Evolutionary conservation across 75 land plant genomes (phyloP).

Genomic region (Isoetes taiwanensis): DNA sequence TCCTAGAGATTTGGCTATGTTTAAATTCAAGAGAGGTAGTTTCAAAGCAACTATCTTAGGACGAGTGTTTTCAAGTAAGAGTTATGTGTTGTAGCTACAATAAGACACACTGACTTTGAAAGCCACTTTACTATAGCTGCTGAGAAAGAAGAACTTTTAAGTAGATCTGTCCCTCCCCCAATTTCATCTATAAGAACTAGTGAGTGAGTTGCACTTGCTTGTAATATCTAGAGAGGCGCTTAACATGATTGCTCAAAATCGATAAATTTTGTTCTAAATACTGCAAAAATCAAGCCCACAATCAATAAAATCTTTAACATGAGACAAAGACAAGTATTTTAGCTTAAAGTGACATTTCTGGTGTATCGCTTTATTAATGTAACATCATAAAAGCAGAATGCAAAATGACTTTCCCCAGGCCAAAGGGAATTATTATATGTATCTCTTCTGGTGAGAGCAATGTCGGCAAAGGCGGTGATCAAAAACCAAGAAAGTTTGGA

Average conservation of each 20-base stretch:
- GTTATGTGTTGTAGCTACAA: slow-evolving; percentile 81
- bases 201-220: slow-evolving; percentile 42
- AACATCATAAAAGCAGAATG: no score
- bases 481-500: no score
- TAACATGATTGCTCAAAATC: slow-evolving; percentile 85
- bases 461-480: no score
- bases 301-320: no score
- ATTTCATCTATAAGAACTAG: slow-evolving; percentile 87
- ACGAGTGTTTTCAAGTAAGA: slow-evolving; percentile 49
- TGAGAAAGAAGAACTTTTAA: slow-evolving; percentile 87
- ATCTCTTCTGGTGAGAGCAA: no score
- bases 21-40: slow-evolving; percentile 90
- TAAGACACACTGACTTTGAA: slow-evolving; percentile 36
- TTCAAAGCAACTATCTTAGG: slow-evolving; percentile 54
- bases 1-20: slow-evolving; percentile 64
- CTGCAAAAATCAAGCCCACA: no score
- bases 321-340: no score
- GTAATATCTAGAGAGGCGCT: slow-evolving; percentile 55
- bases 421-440: no score
- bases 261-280: slow-evolving; percentile 86
- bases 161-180: slow-evolving; percentile 92
- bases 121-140: slow-evolving; percentile 61
- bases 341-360: no score
- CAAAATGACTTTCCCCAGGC: no score
- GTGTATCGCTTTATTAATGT: no score